Percentiles rank a stretch among this genome's conserved stretches.
Conservation (phyloP, 805 yeast species). For the Nematodospora valgi region DNA sequence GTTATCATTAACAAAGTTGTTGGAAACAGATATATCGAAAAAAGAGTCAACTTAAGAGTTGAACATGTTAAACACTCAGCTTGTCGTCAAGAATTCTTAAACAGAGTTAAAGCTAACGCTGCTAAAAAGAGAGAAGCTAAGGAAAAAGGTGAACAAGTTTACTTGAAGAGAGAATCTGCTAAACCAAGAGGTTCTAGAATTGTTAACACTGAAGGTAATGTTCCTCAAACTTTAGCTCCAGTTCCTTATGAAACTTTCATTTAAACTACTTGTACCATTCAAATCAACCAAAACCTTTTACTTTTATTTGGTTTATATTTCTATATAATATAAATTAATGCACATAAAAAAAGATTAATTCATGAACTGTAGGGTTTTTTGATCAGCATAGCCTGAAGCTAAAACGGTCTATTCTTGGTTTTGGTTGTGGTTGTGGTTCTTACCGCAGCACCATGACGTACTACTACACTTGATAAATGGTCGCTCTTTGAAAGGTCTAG, state of each 20-base stretch:
- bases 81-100: slow-evolving; percentile 98
- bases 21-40: slow-evolving; percentile 98
- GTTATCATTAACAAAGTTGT: slow-evolving; percentile 97
- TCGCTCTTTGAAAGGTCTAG: too few relatives aligned
- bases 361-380: too few relatives aligned
- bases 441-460: too few relatives aligned
- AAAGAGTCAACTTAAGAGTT: slow-evolving; percentile 97
- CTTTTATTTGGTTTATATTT: too few relatives aligned
- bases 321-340: too few relatives aligned
- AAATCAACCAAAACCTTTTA: neutral
- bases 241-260: slow-evolving; percentile 99
- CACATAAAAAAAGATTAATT: too few relatives aligned
- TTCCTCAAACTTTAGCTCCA: slow-evolving; percentile 98
- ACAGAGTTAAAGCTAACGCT: slow-evolving; percentile 97
- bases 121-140: slow-evolving; percentile 91
- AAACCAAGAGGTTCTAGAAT: slow-evolving; percentile 93
- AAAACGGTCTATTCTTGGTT: too few relatives aligned
- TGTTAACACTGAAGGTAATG: slow-evolving; percentile 76
- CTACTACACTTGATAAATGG: too few relatives aligned
- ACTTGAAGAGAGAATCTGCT: slow-evolving; percentile 97
- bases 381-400: too few relatives aligned
- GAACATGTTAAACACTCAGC: slow-evolving; percentile 99
- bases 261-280: slow-evolving; percentile 40
- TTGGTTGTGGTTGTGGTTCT: too few relatives aligned
- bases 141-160: slow-evolving; percentile 85